Base-by-base conservation (phyloP, 805 yeast species). In the Kodamaea laetipori region DNA sequence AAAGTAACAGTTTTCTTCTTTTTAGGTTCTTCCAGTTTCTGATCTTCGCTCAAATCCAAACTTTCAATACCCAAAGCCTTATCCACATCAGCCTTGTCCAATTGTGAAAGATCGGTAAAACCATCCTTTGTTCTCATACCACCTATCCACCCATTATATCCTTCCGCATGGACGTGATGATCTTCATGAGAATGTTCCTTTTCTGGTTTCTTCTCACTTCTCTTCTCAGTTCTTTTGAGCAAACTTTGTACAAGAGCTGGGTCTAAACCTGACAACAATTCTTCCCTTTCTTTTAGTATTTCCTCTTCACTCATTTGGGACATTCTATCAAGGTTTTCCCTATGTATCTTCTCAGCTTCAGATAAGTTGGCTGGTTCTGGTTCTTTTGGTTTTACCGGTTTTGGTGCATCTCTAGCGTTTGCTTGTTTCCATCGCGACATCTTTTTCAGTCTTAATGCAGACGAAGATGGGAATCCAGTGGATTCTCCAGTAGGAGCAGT, bases 331-430 rank as follows among this genome's bases (percentile, higher is more conserved):
- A 86, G 61, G 60, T 89, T 90, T 56, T 90, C 96, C 44, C 76
- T 59, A 58, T 88, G 92, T 16, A 90, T 87, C 56, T 78, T 75
- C 50, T 85, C 90, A 0, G 84, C 78, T 52, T 86, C 95, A 0
- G 83, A 65, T 37, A 76, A 47, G 11, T 61, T 64, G 3, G 11
- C 24, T 21, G 26, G 28, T 37, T 16, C 36, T 25, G 38, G 36
- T 25, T 33, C 46, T 30, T 44, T 44, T 17, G 54, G 47, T 28
- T 41, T 46, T 24, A 44, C 41, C 30, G 30, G 30, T 25, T 56
- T 60, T 4, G 65, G 57, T 47, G 51, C 58, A 6, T 62, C 54
- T 10, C 7, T 57, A 34, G 10, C 67, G 69, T 69, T 67, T 28
- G 61, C 59, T 39, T 68, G 69, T 51, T 69, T 70, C 82, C 82